Evolutionary conservation across 148 eudicot genomes (phyloP).

Genomic region (Fallopia convolvulus): DNA sequence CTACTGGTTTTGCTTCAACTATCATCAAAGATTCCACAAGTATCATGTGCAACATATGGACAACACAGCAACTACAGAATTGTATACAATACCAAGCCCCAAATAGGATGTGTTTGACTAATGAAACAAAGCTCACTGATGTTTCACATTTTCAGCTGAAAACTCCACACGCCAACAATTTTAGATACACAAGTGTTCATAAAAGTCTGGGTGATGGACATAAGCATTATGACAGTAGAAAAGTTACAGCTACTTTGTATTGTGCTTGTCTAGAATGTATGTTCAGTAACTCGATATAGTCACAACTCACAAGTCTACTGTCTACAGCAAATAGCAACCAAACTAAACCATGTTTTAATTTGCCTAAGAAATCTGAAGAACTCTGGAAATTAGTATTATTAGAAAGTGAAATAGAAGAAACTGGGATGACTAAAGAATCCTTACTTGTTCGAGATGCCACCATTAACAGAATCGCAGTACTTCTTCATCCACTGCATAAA

Average conservation of each 20-base stretch:
- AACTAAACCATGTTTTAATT: neutral
- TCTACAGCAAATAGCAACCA: neutral
- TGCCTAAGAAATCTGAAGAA: neutral
- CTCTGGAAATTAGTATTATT: neutral
- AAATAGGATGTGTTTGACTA: neutral
- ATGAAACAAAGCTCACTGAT: neutral
- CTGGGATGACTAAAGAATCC: neutral
- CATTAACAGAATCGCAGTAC: constrained; percentile 68
- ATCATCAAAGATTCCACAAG: neutral
- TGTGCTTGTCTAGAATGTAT: neutral
- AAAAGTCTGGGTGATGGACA: neutral
- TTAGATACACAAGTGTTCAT: neutral
- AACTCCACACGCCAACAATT: neutral
- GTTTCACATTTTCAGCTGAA: neutral
- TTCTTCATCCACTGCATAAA: constrained; percentile 99
- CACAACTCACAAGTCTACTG: too few relatives aligned
- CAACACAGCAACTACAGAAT: neutral
- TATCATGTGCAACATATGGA: neutral
- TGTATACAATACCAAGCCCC: neutral
- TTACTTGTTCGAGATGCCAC: constrained; percentile 47
- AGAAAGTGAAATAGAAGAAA: neutral
- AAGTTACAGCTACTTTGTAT: neutral
- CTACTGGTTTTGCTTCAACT: neutral
- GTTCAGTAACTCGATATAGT: neutral
- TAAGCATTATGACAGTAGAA: neutral